phyloP scores from a whole-genome alignment of 2,329 filamentous ascomycete genomes.

The Elsinoe arachidis region DNA sequence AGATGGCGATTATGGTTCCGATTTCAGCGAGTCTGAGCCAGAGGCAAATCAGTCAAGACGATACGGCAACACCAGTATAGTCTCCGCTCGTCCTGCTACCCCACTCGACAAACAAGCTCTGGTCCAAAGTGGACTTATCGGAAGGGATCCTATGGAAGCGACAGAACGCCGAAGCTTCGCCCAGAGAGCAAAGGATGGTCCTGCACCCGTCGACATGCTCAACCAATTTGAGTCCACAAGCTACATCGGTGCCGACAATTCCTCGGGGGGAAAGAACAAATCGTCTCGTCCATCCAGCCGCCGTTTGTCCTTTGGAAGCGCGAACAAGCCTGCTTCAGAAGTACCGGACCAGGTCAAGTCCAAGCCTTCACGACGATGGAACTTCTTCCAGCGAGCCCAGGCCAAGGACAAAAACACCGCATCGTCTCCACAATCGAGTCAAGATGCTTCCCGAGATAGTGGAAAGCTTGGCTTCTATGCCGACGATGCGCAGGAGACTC shows the following conservation, averaged over 20 bases:
- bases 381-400: constrained; percentile 49
- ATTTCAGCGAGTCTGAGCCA: constrained; percentile 1
- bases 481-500: constrained; percentile 9
- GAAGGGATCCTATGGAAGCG: not conserved
- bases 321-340: not conserved
- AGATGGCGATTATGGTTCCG: not conserved
- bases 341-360: constrained; percentile 1
- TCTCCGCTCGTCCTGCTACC: not conserved
- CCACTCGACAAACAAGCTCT: constrained; percentile 25
- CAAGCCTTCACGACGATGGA: constrained; percentile 44
- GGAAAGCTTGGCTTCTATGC: constrained; percentile 3
- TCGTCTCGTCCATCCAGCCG: not conserved
- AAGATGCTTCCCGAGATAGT: not conserved
- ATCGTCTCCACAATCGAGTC: constrained; percentile 17
- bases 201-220: not conserved
- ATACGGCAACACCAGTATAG: not conserved
- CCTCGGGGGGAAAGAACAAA: too few species aligned
- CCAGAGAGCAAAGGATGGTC: not conserved
- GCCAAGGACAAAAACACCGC: constrained; percentile 24
- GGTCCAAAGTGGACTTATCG: constrained; percentile 15
- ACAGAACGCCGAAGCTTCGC: not conserved
- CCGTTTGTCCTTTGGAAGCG: not conserved
- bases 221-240: constrained; percentile 6
- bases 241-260: not conserved
- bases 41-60: not conserved